Evolutionary conservation across 768 basidiomycete genomes (phyloP).

Genomic region (Termitomyces sp.): DNA sequence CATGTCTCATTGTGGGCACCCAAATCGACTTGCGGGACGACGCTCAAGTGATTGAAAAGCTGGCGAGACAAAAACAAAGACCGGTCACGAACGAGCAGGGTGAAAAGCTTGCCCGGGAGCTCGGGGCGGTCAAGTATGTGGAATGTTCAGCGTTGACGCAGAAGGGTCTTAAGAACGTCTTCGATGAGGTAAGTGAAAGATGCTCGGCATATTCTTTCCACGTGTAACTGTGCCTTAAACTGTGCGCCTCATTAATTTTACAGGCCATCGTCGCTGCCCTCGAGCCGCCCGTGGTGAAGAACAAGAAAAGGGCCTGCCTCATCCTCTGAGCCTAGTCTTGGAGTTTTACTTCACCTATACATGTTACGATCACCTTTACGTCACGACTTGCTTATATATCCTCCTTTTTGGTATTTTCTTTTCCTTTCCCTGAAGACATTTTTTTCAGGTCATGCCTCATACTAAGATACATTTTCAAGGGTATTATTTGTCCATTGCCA

Average conservation of each 20-base stretch:
- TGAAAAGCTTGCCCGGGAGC: slow-evolving; percentile 92
- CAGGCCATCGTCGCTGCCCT: slow-evolving; percentile 98
- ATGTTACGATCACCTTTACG: slow-evolving; percentile 37
- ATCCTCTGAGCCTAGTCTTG: slow-evolving; percentile 60
- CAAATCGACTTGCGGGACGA: slow-evolving; percentile 98
- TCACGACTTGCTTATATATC: slow-evolving; percentile 48
- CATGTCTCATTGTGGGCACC: slow-evolving; percentile 98
- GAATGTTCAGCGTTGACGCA: slow-evolving; percentile 99
- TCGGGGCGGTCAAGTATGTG: slow-evolving; percentile 98
- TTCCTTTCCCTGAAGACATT: slow-evolving; percentile 40
- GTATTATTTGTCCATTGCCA: slow-evolving; percentile 21
- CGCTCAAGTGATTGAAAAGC: slow-evolving; percentile 88
- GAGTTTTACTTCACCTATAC: slow-evolving; percentile 22
- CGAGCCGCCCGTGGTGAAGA: slow-evolving; percentile 92
- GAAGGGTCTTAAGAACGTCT: slow-evolving; percentile 99
- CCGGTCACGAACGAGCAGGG: slow-evolving; percentile 88
- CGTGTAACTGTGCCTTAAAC: slow-evolving; percentile 12
- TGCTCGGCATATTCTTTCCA: slow-evolving; percentile 9
- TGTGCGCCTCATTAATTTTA: slow-evolving; percentile 8
- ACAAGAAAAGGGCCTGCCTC: slow-evolving; percentile 75
- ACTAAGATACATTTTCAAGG: slow-evolving; percentile 22
- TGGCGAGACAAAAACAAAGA: slow-evolving; percentile 93
- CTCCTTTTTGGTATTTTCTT: slow-evolving; percentile 35
- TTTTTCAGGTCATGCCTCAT: slow-evolving; percentile 21
- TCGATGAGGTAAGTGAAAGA: slow-evolving; percentile 82